Percentiles rank a stretch among this genome's conserved stretches.
phyloP scores from a whole-genome alignment of 179 eudicot species.

The Carnegiea gigantea region DNA sequence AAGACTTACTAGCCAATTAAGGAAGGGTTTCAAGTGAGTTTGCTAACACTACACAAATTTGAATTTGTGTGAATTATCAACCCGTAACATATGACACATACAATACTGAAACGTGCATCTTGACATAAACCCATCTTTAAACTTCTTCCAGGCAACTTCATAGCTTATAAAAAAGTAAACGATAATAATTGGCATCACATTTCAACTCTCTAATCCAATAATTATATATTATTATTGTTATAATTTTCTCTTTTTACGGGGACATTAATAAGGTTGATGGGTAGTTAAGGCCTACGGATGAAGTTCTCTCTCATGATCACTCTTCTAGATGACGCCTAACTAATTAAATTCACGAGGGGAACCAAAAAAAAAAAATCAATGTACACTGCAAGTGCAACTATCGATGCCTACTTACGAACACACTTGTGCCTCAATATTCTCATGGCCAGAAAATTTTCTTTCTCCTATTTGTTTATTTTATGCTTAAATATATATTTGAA shows the following conservation, averaged over 20 bases:
- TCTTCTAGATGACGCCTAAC: neutral
- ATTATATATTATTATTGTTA: neutral
- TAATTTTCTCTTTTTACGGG: neutral
- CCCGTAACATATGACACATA: too few relatives aligned
- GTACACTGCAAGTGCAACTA: neutral
- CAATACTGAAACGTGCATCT: too few relatives aligned
- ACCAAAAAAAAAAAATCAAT: neutral
- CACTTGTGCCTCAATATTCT: slow-evolving; percentile 8
- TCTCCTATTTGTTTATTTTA: neutral
- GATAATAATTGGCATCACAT: neutral
- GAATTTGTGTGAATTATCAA: too few relatives aligned
- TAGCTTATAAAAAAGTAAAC: neutral
- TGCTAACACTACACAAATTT: too few relatives aligned
- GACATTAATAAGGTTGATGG: neutral
- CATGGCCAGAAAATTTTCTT: neutral
- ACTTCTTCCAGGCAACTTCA: too few relatives aligned
- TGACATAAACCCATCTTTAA: too few relatives aligned
- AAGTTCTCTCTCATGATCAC: neutral
- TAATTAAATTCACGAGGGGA: neutral
- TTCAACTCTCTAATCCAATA: neutral
- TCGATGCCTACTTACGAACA: neutral
- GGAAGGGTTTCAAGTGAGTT: too few relatives aligned
- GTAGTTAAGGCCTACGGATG: neutral
- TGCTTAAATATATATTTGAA: neutral
- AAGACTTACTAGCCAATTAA: too few relatives aligned